Conservation (phyloP, 2,329 filamentous ascomycete species). For the Cladobotryum mycophilum region DNA sequence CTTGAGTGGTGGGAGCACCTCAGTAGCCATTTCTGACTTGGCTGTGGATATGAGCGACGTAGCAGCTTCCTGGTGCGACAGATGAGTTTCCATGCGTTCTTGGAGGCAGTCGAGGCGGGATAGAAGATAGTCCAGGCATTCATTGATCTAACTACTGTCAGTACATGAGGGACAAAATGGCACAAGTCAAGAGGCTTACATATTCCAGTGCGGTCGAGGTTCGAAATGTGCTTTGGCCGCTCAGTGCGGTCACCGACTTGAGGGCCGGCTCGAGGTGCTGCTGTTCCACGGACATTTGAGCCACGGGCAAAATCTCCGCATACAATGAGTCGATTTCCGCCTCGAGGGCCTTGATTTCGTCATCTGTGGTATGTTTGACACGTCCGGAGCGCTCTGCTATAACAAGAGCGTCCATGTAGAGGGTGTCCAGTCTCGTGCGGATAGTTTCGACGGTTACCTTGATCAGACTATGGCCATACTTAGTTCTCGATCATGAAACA, state of each 20-base stretch:
- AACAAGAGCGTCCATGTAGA: slow-evolving; percentile 44
- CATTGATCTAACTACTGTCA: slow-evolving; percentile 37
- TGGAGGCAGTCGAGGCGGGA: slow-evolving; percentile 39
- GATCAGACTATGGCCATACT: slow-evolving; percentile 39
- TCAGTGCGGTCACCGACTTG: slow-evolving; percentile 36
- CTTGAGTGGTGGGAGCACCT: slow-evolving; percentile 10
- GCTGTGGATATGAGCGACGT: slow-evolving; percentile 35
- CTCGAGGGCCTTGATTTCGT: slow-evolving; percentile 47
- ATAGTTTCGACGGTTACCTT: slow-evolving; percentile 51
- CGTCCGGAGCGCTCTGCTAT: slow-evolving; percentile 23
- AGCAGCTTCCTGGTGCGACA: slow-evolving; percentile 39
- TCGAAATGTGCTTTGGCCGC: slow-evolving; percentile 37
- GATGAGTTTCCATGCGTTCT: slow-evolving; percentile 36
- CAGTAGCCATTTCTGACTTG: slow-evolving; percentile 35
- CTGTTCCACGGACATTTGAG: slow-evolving; percentile 64
- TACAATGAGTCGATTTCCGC: slow-evolving; percentile 64
- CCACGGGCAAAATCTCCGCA: slow-evolving; percentile 61
- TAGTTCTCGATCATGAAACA: slow-evolving; percentile 1
- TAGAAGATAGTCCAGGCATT: slow-evolving; percentile 46
- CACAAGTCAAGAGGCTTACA: slow-evolving; percentile 29
- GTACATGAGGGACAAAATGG: background rate
- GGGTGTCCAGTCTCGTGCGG: slow-evolving; percentile 48
- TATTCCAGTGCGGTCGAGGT: slow-evolving; percentile 45
- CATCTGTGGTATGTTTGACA: slow-evolving; percentile 21
- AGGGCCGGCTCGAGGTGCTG: slow-evolving; percentile 59